Evolutionary conservation across 2,329 filamentous ascomycete genomes (phyloP).

Genomic region (Claviceps quebecensis): DNA sequence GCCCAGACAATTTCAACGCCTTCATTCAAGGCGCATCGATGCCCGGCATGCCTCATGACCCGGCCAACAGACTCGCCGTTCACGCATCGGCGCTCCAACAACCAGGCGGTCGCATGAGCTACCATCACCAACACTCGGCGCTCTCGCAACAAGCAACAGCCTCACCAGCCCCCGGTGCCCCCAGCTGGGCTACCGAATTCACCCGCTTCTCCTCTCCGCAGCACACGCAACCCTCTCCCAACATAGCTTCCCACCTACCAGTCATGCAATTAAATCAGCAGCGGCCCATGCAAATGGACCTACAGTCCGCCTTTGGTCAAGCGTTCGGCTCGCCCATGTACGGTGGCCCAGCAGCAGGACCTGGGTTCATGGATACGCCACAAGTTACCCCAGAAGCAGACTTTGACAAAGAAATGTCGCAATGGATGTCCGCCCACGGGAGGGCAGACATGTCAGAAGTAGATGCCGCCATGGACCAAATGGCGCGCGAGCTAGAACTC

Average conservation of each 20-base stretch:
- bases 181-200: slow-evolving; percentile 25
- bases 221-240: slow-evolving; percentile 12
- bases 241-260: slow-evolving; percentile 5
- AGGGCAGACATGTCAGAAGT: slow-evolving; percentile 22
- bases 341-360: slow-evolving; percentile 9
- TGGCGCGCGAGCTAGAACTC: slow-evolving; percentile 26
- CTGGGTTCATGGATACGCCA: slow-evolving; percentile 12
- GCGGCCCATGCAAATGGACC: slow-evolving; percentile 12
- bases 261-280: slow-evolving; percentile 14
- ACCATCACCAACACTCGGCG: slow-evolving; percentile 3
- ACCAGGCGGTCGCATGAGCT: slow-evolving; percentile 1
- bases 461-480: slow-evolving; percentile 28
- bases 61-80: slow-evolving; percentile 20
- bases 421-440: slow-evolving; percentile 26
- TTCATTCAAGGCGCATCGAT: slow-evolving; percentile 21
- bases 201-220: slow-evolving; percentile 17
- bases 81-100: slow-evolving; percentile 18
- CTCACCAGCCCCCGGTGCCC: slow-evolving; percentile 12
- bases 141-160: slow-evolving; percentile 13
- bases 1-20: slow-evolving; percentile 19
- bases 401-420: slow-evolving; percentile 27
- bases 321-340: slow-evolving; percentile 16
- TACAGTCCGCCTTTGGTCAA: slow-evolving; percentile 18
- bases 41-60: slow-evolving; percentile 18
- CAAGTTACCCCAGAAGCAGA: slow-evolving; percentile 15